A percentile compares a stretch with the other conserved stretches of the same genome.
These are phyloP conservation scores for Diversispora epigaea DNA, from an alignment of 192 early-diverging fungal genomes.

Conservation along the genomic window DNA sequence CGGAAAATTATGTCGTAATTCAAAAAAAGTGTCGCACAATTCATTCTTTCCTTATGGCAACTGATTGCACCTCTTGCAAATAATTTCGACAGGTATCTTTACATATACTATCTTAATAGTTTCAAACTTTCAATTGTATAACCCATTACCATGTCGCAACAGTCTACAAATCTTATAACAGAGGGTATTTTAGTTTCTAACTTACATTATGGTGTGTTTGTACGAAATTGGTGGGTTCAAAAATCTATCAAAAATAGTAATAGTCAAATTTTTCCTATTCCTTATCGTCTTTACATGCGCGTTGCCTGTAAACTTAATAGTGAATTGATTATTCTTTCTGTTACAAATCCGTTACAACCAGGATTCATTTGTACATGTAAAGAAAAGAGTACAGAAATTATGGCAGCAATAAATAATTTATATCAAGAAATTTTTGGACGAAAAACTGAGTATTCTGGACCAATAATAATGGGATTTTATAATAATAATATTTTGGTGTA, in stretches of 20 bases:
- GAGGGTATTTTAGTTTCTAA: neutral
- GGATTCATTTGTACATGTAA: neutral
- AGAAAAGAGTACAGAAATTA: neutral
- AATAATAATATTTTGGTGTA: no score
- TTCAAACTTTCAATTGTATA: no score
- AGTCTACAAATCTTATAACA: neutral
- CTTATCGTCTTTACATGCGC: neutral
- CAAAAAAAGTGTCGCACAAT: no score
- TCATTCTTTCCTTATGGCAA: no score
- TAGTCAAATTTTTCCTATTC: neutral
- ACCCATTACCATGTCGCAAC: no score
- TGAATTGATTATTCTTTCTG: neutral
- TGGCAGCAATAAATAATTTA: neutral
- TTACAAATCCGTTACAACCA: neutral
- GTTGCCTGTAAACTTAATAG: neutral
- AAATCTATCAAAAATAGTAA: neutral
- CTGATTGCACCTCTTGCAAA: no score
- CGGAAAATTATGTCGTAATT: no score
- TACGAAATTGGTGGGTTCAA: slow-evolving; percentile 1
- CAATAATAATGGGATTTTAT: slow-evolving; percentile 5
- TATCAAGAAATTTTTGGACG: neutral
- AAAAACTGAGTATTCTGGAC: neutral
- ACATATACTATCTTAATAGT: no score
- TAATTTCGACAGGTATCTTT: no score
- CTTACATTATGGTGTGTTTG: no score